Base-by-base conservation (phyloP, 2,329 filamentous ascomycete species). In the Alternaria atra region DNA sequence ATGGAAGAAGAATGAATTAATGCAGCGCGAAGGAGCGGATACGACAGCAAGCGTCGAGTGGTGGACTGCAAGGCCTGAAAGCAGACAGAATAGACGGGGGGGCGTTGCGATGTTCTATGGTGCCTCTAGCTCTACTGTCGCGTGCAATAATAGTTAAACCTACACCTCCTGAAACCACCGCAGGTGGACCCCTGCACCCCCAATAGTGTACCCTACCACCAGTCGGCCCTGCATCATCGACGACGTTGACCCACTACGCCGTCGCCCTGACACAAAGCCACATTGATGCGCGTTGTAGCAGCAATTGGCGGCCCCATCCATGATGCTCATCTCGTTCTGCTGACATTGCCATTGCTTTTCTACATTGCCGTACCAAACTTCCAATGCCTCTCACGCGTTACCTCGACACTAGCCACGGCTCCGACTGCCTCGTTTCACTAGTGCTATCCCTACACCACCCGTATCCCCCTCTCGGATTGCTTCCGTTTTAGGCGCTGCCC, bases 1-100 rank as follows among this genome's bases (percentile, higher is more conserved):
- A 52, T 54, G 58, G 48, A 32, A 55, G 20, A 42, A 42, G 39
- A 42, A 42, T 52, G 44, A 25, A 55, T 34, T 34, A 20, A 32
- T 61, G 71, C 68, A 67, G 64, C 67, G 65, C 64, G 68, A 75
- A 75, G 65, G 74, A 77, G 74, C 73, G 74, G 67, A 70, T 56
- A 60, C 64, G 67, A 64, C 70, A 66, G 58, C 60, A 52, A 40
- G 55, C 52, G 58, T 57, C 65, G 63, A 54, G 20, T 30, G 55
- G 40, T 59, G 44, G 58, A 55, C 46, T 48, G 40, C 47, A 55
- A 44, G 46, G 32, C 43, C 12, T 27, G 58, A 20, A 20, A 20
- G 46, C 44, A 56, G 42, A 48, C 20, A 20, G 20, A 55, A 9
- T 25, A 17, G 30, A n/a, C 30, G 17, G 37, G 37, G 57, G 35